A percentile compares a stretch with the other conserved stretches of the same genome.
phyloP scores from a whole-genome alignment of 2,329 filamentous ascomycete species.

The Diaporthe destruens region DNA sequence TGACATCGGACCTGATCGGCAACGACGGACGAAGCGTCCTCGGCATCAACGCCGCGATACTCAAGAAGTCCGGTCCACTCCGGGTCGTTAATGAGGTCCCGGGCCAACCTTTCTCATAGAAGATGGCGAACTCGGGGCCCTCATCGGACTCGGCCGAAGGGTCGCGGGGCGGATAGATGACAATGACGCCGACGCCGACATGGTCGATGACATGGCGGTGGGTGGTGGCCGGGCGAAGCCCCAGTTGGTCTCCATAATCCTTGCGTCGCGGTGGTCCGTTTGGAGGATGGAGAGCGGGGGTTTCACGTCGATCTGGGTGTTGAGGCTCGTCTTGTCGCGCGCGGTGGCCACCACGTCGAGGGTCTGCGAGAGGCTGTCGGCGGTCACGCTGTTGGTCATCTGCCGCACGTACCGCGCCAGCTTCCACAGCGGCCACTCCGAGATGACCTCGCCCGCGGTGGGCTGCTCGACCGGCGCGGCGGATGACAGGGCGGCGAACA shows the following conservation, averaged over 20 bases:
- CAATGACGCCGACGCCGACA: slow-evolving; percentile 47
- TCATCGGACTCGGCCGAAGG: slow-evolving; percentile 49
- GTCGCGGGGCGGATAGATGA: slow-evolving; percentile 51
- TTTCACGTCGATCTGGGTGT: slow-evolving; percentile 51
- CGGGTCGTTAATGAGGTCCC: slow-evolving; percentile 50
- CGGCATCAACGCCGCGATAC: slow-evolving; percentile 50
- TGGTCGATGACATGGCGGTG: slow-evolving; percentile 52
- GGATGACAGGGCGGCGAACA: slow-evolving; percentile 48
- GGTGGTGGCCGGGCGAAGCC: slow-evolving; percentile 51
- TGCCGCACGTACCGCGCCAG: slow-evolving; percentile 54
- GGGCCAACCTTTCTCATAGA: slow-evolving; percentile 52
- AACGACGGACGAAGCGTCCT: slow-evolving; percentile 21
- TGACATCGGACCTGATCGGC: background rate
- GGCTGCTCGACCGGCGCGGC: slow-evolving; percentile 48
- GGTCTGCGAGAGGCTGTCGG: slow-evolving; percentile 48
- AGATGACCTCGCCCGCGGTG: slow-evolving; percentile 52
- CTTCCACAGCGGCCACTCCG: slow-evolving; percentile 51
- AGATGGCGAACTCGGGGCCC: slow-evolving; percentile 52
- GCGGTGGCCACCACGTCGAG: slow-evolving; percentile 51
- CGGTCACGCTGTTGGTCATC: slow-evolving; percentile 52
- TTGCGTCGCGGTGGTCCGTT: slow-evolving; percentile 53
- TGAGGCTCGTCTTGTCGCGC: slow-evolving; percentile 53
- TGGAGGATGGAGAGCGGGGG: slow-evolving; percentile 53
- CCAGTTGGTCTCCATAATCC: slow-evolving; percentile 50
- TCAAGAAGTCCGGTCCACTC: slow-evolving; percentile 56